phyloP scores from a whole-genome alignment of 495 filamentous ascomycete genomes.

The Copromyces sp. region DNA sequence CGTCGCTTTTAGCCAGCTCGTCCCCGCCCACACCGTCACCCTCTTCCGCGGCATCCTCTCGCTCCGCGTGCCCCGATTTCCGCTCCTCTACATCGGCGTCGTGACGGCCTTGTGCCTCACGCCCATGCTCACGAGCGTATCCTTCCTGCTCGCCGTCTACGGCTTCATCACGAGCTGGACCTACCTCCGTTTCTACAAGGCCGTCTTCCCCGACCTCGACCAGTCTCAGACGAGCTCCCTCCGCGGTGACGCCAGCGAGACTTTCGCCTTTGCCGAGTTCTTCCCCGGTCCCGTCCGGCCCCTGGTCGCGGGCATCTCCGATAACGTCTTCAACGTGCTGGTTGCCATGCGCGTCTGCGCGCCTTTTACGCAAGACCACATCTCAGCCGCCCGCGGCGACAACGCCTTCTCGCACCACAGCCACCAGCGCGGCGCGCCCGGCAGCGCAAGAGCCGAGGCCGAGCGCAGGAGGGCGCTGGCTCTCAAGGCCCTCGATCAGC shows the following conservation, averaged over 20 bases:
- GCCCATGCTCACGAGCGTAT: constrained; percentile 77
- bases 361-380: constrained; percentile 79
- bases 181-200: constrained; percentile 92
- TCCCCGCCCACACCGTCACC: constrained; percentile 95
- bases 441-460: constrained; percentile 79
- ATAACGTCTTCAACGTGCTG: constrained; percentile 62
- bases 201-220: constrained; percentile 50
- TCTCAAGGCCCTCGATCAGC: constrained; percentile 82
- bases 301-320: constrained; percentile 60
- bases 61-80: constrained; percentile 83
- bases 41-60: constrained; percentile 80
- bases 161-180: constrained; percentile 88
- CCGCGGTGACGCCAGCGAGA: constrained; percentile 86
- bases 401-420: constrained; percentile 12
- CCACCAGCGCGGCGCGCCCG: constrained; percentile 48
- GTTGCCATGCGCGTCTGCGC: constrained; percentile 66
- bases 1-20: constrained; percentile 95
- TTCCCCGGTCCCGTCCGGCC: constrained; percentile 83
- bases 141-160: constrained; percentile 66
- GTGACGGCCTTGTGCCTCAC: constrained; percentile 67
- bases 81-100: constrained; percentile 71
- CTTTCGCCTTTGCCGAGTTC: constrained; percentile 89
- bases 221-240: constrained; percentile 52
- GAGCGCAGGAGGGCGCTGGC: constrained; percentile 84
- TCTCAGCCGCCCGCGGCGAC: constrained; percentile 55